Percentiles rank a stretch among this genome's conserved stretches.
Conservation (phyloP, 2,329 filamentous ascomycete species). For the Penicillium brevicompactum region DNA sequence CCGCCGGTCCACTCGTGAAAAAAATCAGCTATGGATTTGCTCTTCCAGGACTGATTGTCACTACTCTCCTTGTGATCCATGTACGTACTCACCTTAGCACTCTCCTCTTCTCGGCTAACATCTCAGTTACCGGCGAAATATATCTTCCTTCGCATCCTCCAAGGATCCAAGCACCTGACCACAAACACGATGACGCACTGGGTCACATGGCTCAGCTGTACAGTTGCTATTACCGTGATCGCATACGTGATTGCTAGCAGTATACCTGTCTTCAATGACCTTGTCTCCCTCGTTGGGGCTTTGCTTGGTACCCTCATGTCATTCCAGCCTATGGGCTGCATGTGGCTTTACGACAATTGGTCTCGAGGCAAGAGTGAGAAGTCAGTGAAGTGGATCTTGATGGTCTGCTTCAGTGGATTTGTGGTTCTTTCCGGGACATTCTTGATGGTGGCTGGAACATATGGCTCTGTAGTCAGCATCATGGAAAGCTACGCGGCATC, state of each 20-base stretch:
- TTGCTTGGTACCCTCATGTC: slow-evolving; percentile 25
- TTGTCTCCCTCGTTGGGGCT: slow-evolving; percentile 50
- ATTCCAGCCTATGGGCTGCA: slow-evolving; percentile 11
- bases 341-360: slow-evolving; percentile 13
- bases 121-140: slow-evolving; percentile 54
- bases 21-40: slow-evolving; percentile 63
- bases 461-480: neutral
- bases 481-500: neutral
- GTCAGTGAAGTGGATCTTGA: neutral
- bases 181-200: slow-evolving; percentile 52
- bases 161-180: slow-evolving; percentile 53
- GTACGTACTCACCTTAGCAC: neutral
- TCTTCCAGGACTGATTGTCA: slow-evolving; percentile 55
- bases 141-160: slow-evolving; percentile 55
- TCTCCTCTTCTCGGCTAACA: neutral
- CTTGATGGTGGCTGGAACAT: neutral
- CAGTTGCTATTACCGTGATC: slow-evolving; percentile 41
- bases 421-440: neutral
- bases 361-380: neutral
- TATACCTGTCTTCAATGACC: slow-evolving; percentile 56
- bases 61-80: slow-evolving; percentile 45
- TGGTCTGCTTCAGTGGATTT: neutral
- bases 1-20: slow-evolving; percentile 60
- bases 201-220: slow-evolving; percentile 52
- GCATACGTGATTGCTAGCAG: slow-evolving; percentile 53